phyloP scores from a whole-genome alignment of 495 filamentous ascomycete genomes.

The Penicillium simplicissimum region DNA sequence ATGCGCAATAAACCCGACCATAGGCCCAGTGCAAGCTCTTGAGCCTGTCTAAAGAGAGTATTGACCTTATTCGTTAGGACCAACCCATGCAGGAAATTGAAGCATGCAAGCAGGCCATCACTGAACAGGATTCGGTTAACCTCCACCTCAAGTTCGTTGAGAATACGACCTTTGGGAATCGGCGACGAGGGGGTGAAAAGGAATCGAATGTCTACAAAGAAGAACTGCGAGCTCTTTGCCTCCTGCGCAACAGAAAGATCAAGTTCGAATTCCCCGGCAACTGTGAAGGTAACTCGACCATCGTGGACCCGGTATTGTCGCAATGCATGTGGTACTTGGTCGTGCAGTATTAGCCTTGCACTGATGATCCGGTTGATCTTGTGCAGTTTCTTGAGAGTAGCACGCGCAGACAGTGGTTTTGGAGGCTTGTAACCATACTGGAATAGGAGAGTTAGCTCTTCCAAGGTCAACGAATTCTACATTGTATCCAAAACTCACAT shows the following conservation, averaged over 20 bases:
- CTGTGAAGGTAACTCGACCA: slow-evolving; percentile 82
- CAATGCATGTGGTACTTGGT: slow-evolving; percentile 71
- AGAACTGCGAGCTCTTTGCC: slow-evolving; percentile 76
- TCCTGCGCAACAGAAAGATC: slow-evolving; percentile 87
- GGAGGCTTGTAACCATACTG: slow-evolving; percentile 79
- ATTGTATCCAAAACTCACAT: slow-evolving; percentile 52
- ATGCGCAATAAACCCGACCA: slow-evolving; percentile 78
- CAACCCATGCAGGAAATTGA: slow-evolving; percentile 79
- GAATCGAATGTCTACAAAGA: slow-evolving; percentile 89
- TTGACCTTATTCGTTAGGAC: slow-evolving; percentile 85
- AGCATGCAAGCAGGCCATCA: slow-evolving; percentile 73
- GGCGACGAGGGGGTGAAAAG: slow-evolving; percentile 69
- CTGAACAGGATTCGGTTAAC: slow-evolving; percentile 66
- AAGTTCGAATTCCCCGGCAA: slow-evolving; percentile 85
- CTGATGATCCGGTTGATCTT: slow-evolving; percentile 82
- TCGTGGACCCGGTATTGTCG: slow-evolving; percentile 70
- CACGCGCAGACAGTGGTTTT: slow-evolving; percentile 62
- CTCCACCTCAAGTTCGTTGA: slow-evolving; percentile 63
- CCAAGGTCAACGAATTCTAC: neutral
- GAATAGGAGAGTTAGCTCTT: neutral
- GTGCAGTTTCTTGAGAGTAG: slow-evolving; percentile 66
- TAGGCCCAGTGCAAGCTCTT: slow-evolving; percentile 59
- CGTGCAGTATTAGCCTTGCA: slow-evolving; percentile 74
- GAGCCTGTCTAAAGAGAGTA: slow-evolving; percentile 73
- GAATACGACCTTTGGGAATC: slow-evolving; percentile 57